A percentile compares a stretch with the other conserved stretches of the same genome.
phyloP scores from a whole-genome alignment of 139 green algal species.

The Monoraphidium neglectum region DNA sequence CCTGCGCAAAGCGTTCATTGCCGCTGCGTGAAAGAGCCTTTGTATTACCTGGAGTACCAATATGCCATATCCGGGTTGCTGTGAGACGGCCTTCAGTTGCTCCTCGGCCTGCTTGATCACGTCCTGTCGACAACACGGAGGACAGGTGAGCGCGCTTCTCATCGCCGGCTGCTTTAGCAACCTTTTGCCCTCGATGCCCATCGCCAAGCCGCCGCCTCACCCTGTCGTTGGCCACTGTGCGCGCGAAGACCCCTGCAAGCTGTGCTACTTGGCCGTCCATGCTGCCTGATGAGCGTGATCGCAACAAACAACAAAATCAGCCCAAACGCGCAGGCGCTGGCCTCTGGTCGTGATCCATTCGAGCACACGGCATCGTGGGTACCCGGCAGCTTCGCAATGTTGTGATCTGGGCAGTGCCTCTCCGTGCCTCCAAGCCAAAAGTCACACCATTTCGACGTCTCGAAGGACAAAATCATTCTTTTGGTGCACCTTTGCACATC shows the following conservation, averaged over 20 bases:
- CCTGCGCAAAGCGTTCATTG: not conserved
- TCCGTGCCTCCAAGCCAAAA: too few species aligned
- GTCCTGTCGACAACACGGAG: slow-evolving; percentile 52
- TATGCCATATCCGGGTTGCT: slow-evolving; percentile 76
- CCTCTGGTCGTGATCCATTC: too few species aligned
- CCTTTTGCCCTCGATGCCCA: not conserved
- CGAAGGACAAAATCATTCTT: too few species aligned
- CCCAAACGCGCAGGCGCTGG: too few species aligned
- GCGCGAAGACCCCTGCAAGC: slow-evolving; percentile 47
- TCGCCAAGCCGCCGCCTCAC: slow-evolving; percentile 7
- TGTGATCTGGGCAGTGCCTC: too few species aligned
- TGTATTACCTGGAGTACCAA: slow-evolving; percentile 70
- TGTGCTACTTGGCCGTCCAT: slow-evolving; percentile 35
- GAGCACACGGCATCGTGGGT: too few species aligned
- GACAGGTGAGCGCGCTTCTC: not conserved
- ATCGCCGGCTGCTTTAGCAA: not conserved
- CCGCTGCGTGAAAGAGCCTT: too few species aligned
- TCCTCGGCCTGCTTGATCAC: slow-evolving; percentile 82
- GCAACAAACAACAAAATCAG: too few species aligned
- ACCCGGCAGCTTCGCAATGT: too few species aligned
- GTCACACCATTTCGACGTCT: too few species aligned
- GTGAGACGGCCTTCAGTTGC: slow-evolving; percentile 64
- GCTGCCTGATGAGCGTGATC: too few species aligned
- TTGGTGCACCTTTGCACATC: too few species aligned
- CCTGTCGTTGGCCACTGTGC: slow-evolving; percentile 44